A percentile compares a stretch with the other conserved stretches of the same genome.
Conservation (phyloP, 2,329 filamentous ascomycete species). For the Cucurbitaria berberidis region DNA sequence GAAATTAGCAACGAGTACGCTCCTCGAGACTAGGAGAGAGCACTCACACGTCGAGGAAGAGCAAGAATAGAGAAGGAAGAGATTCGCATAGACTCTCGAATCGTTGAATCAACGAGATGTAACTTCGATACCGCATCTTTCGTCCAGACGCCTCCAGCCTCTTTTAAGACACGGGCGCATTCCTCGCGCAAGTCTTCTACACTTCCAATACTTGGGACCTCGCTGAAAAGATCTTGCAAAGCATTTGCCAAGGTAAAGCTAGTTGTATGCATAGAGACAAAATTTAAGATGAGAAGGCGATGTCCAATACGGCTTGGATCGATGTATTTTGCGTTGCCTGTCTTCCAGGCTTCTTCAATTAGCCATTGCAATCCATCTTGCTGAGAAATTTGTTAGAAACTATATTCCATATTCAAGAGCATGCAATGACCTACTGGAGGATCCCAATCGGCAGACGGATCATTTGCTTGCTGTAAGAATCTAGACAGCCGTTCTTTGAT, state of each 20-base stretch:
- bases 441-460: no score
- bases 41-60: slow-evolving; percentile 19
- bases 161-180: slow-evolving; percentile 10
- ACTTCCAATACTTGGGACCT: slow-evolving; percentile 14
- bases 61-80: slow-evolving; percentile 16
- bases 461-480: neutral
- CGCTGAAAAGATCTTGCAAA: slow-evolving; percentile 21
- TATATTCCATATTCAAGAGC: no score
- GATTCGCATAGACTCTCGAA: slow-evolving; percentile 23
- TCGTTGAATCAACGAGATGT: slow-evolving; percentile 20
- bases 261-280: slow-evolving; percentile 21
- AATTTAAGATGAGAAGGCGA: slow-evolving; percentile 22
- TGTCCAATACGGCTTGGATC: slow-evolving; percentile 19
- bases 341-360: slow-evolving; percentile 19
- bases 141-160: slow-evolving; percentile 15
- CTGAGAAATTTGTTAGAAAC: no score
- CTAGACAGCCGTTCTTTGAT: slow-evolving; percentile 14
- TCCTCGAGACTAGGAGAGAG: neutral
- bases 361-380: slow-evolving; percentile 26
- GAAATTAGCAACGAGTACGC: no score
- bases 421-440: no score
- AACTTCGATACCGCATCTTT: slow-evolving; percentile 17
- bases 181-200: slow-evolving; percentile 19
- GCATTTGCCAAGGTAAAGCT: slow-evolving; percentile 22
- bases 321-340: slow-evolving; percentile 15